A percentile compares a stretch with the other conserved stretches of the same genome.
Evolutionary conservation across 2,329 filamentous ascomycete species (phyloP).

Genomic region (Phialophora expanda): DNA sequence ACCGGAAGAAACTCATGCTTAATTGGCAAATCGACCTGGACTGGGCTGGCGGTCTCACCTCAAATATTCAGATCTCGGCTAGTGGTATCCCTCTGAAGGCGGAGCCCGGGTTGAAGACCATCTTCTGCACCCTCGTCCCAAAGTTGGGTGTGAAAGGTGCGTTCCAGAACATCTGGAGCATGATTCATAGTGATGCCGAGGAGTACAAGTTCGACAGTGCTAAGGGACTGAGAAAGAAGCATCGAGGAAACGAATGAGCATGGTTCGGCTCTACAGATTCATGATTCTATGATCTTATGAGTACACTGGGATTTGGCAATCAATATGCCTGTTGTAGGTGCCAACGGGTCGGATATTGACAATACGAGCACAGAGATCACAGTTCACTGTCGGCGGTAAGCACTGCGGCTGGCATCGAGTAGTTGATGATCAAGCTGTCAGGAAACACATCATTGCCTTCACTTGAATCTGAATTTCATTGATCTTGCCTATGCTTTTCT

Average conservation of each 20-base stretch:
- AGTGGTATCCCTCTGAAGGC: slow-evolving; percentile 30
- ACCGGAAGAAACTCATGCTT: slow-evolving; percentile 33
- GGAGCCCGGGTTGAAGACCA: slow-evolving; percentile 24
- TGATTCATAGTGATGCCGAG: slow-evolving; percentile 27
- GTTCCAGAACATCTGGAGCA: slow-evolving; percentile 28
- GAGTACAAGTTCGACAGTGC: slow-evolving; percentile 7
- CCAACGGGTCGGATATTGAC: slow-evolving; percentile 1
- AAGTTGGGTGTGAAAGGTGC: slow-evolving; percentile 29
- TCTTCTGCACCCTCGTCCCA: slow-evolving; percentile 33
- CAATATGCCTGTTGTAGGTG: not conserved
- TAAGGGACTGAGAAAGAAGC: slow-evolving; percentile 8
- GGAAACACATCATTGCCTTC: not conserved
- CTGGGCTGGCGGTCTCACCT: slow-evolving; percentile 32
- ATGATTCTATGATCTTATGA: slow-evolving; percentile 17
- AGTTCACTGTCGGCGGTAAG: not conserved
- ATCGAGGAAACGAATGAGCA: not conserved
- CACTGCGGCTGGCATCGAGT: not conserved
- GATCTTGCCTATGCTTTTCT: slow-evolving; percentile 5
- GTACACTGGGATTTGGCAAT: slow-evolving; percentile 18
- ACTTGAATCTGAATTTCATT: slow-evolving; percentile 9
- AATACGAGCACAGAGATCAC: not conserved
- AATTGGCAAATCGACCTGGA: slow-evolving; percentile 34
- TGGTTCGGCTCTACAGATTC: not conserved
- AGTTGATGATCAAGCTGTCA: not conserved
- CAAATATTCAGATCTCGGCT: slow-evolving; percentile 26